Conservation (phyloP, 495 filamentous ascomycete species). For the Lophium mytilinum region DNA sequence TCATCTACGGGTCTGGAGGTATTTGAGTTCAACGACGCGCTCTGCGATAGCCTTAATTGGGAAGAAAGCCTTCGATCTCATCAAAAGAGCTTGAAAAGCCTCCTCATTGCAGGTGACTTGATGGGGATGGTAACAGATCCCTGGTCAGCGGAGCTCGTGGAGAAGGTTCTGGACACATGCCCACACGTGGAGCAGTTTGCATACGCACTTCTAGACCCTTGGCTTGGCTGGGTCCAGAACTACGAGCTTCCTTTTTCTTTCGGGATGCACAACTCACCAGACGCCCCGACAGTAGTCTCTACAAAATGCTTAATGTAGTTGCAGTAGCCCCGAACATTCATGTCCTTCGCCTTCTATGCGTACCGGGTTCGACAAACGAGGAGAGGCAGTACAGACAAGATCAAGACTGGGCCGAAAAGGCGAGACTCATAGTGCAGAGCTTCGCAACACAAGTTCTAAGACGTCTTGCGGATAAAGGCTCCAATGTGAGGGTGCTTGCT, state of each 20-base stretch:
- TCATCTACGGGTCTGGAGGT: neutral
- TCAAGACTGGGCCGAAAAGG: neutral
- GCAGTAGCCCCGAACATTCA: constrained; percentile 2
- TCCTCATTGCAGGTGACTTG: neutral
- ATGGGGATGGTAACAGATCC: neutral
- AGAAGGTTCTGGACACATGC: neutral
- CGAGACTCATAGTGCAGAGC: neutral
- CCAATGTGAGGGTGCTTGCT: constrained; percentile 3
- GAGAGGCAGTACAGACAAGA: neutral
- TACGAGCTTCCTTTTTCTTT: neutral
- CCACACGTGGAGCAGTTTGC: neutral
- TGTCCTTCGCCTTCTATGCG: constrained; percentile 1
- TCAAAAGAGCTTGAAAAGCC: constrained; percentile 2
- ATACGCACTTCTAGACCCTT: neutral
- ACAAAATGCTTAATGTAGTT: neutral
- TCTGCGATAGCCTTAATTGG: constrained; percentile 1
- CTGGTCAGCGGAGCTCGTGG: neutral
- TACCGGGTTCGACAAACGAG: neutral
- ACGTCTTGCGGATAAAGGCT: constrained; percentile 3
- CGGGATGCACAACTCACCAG: too few relatives aligned
- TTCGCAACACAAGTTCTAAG: constrained; percentile 5
- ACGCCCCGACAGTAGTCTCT: neutral
- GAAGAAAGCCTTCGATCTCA: constrained; percentile 1
- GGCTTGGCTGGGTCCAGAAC: neutral
- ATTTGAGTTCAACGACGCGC: neutral